Evolutionary conservation across 23 red algal genomes (phyloP).

Genomic region (Chondrus crispus): DNA sequence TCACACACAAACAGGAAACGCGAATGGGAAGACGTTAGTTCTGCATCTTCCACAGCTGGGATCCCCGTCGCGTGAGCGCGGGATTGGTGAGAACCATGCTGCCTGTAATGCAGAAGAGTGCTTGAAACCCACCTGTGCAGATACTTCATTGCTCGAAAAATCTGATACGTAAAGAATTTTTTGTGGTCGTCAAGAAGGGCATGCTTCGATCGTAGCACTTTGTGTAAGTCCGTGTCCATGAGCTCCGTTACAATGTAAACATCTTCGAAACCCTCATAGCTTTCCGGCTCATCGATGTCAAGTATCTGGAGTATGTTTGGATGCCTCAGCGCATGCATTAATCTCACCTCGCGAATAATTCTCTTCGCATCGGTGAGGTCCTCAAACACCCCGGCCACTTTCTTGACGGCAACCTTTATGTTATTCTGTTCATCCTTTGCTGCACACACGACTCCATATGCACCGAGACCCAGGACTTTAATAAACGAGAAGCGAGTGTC

Average conservation of each 20-base stretch:
- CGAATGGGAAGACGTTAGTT: no score
- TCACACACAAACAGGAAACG: no score
- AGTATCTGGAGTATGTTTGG: conserved; percentile 83
- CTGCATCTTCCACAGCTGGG: no score
- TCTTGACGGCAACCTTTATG: conserved; percentile 84
- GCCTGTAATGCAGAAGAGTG: no score
- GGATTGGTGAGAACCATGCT: no score
- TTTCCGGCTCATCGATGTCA: conserved; percentile 79
- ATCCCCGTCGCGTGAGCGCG: no score
- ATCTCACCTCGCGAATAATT: conserved; percentile 88
- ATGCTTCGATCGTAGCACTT: conserved; percentile 72
- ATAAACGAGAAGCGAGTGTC: conserved; percentile 63
- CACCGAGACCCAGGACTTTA: conserved; percentile 79
- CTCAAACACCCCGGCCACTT: conserved; percentile 84
- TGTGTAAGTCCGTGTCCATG: conserved; percentile 96
- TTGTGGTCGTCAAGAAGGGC: conserved; percentile 69
- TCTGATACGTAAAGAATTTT: conserved; percentile 94
- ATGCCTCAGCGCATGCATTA: conserved; percentile 77
- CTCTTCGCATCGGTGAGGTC: conserved; percentile 89
- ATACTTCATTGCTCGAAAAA: conserved; percentile 88
- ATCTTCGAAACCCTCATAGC: conserved; percentile 79
- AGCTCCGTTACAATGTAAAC: conserved; percentile 94
- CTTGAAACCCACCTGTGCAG: conserved; percentile 69
- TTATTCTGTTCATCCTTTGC: conserved; percentile 38
- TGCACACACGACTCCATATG: conserved; percentile 91